Conservation (phyloP, 306 rosid genomes). For the Begonia masoniana region DNA sequence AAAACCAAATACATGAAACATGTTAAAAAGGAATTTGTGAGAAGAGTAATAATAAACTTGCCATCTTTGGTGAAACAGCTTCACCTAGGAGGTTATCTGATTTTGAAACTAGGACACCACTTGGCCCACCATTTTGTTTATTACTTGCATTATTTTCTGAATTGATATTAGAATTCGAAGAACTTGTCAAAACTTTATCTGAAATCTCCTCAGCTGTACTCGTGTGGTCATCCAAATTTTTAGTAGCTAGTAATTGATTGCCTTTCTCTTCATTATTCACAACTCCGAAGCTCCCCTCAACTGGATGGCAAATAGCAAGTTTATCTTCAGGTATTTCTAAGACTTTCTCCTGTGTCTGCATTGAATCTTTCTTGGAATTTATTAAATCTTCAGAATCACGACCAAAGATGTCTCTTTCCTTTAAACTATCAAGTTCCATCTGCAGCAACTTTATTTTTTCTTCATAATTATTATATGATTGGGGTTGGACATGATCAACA, state of each 20-base stretch:
- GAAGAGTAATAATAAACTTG: constrained; percentile 19
- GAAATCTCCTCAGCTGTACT: constrained; percentile 30
- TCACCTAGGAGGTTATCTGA: constrained; percentile 29
- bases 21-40: constrained; percentile 6
- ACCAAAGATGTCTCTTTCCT: constrained; percentile 24
- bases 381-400: constrained; percentile 23
- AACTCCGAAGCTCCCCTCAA: constrained; percentile 22
- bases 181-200: constrained; percentile 18
- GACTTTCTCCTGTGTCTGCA: constrained; percentile 42
- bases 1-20: not conserved
- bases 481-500: constrained; percentile 30
- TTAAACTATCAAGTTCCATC: constrained; percentile 60
- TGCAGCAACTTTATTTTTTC: constrained; percentile 67
- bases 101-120: constrained; percentile 21
- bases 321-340: constrained; percentile 71
- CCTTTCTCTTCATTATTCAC: constrained; percentile 26
- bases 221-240: constrained; percentile 20
- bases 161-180: constrained; percentile 20
- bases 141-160: constrained; percentile 22
- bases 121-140: constrained; percentile 27
- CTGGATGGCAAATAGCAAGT: constrained; percentile 23
- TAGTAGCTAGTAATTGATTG: constrained; percentile 24
- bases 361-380: constrained; percentile 26
- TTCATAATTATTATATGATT: constrained; percentile 48
- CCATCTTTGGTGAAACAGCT: constrained; percentile 42